Base-by-base conservation (phyloP, 257 asterid genomes). In the Eucommia ulmoides region DNA sequence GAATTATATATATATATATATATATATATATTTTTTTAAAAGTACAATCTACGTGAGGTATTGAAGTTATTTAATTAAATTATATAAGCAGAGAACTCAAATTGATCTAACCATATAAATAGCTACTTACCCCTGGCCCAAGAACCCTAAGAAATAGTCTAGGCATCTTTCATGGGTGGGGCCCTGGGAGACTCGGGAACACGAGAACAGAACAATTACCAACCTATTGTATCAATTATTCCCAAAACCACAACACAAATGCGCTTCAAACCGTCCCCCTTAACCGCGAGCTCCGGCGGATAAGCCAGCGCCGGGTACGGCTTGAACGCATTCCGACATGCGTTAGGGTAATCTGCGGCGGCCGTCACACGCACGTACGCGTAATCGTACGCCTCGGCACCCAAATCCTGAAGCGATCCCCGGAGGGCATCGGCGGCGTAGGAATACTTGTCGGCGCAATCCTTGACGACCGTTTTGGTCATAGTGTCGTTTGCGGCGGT, bases 321-420 rank as follows among this genome's bases (percentile, higher is more conserved):
- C 69, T 38, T 73, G 41, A 84, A 88, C 0, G 74, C 82, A 21
- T 67, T 70, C 2, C 51, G 92, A 24, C 97, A 88, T 0, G 73
- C 74, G 17, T 69, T 77, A 15, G 97, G 97, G 24, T 88, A 88
- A 62, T 88, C 97, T 0, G 78, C 72, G 0, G 97, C 97, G 0
- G 94, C 97, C 87, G 74, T 77, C 6, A 82, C 93, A 41, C 83
- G 78, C 81, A 88, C 50, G 67, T 77, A 88, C 5, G 95, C 97
- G 45, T 77, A 83, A n/a, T 84, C 97, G 58, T 74, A 81, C 25
- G 62, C 9, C n/a, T 88, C 83, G 0, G 25, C 51, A 23, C 64
- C 59, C 84, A 88, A 46, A 69, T 77, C 88, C 42, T 63, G 77
- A 11, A 71, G 52, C 0, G 93, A 68, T 35, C 67, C 63, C n/a